Evolutionary conservation across 108 stramenopile species (phyloP).

Genomic region (Pseudonitzschia delicatissima): DNA sequence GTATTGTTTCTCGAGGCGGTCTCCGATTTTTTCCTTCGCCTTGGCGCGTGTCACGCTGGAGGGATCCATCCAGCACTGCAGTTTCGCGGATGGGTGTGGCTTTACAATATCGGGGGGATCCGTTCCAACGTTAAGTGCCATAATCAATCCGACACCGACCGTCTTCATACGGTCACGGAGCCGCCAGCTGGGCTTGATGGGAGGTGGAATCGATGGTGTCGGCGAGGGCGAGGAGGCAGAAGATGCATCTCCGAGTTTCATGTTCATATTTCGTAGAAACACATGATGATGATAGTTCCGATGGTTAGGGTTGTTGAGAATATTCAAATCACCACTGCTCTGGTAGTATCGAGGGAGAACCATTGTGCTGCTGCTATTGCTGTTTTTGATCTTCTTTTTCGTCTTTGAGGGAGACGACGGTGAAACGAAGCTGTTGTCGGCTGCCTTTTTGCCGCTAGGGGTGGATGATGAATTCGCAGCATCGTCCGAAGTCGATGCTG

Average conservation of each 20-base stretch:
- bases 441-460: background rate
- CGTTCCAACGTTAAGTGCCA: conserved; percentile 91
- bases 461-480: background rate
- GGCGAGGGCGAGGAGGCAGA: too few relatives aligned
- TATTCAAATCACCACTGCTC: background rate
- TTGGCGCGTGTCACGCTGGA: conserved; percentile 60
- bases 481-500: background rate
- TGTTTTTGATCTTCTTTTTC: background rate
- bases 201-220: too few relatives aligned
- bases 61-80: conserved; percentile 97
- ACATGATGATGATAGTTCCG: conserved; percentile 4
- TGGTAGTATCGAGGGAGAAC: background rate
- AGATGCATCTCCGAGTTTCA: too few relatives aligned
- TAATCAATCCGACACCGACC: conserved; percentile 86
- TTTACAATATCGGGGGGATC: conserved; percentile 94
- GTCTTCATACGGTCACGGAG: conserved; percentile 94
- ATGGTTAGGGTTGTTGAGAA: background rate
- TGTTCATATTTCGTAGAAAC: background rate
- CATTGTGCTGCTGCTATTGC: background rate
- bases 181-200: conserved; percentile 78
- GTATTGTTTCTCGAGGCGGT: conserved; percentile 89
- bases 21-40: conserved; percentile 87
- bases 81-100: conserved; percentile 86
- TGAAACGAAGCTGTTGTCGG: background rate
- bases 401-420: background rate